phyloP scores from a whole-genome alignment of 2,329 filamentous ascomycete species.

The Colletotrichum abscissum region DNA sequence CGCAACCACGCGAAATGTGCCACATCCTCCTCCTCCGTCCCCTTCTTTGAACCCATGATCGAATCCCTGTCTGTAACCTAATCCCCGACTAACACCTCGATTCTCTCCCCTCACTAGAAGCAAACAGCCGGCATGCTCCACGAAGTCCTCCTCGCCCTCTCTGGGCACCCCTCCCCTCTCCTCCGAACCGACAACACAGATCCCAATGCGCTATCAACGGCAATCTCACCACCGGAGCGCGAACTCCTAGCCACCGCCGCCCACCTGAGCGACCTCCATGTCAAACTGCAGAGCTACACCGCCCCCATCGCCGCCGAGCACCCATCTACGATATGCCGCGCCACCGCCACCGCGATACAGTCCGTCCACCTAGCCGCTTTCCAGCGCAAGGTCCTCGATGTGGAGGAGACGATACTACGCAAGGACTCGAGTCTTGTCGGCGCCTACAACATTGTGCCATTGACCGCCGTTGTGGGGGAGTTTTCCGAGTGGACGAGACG shows the following conservation, averaged over 20 bases:
- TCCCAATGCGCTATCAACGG: slow-evolving; percentile 53
- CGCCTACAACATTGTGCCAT: slow-evolving; percentile 91
- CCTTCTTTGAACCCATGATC: slow-evolving; percentile 4
- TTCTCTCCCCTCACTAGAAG: background rate
- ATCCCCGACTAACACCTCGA: slow-evolving; percentile 7
- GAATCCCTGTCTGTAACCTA: background rate
- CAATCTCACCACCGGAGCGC: slow-evolving; percentile 81
- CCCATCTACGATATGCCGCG: slow-evolving; percentile 85
- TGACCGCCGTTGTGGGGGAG: slow-evolving; percentile 85
- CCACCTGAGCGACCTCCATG: slow-evolving; percentile 82
- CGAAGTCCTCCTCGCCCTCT: slow-evolving; percentile 96
- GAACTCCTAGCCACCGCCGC: slow-evolving; percentile 83
- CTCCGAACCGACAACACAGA: slow-evolving; percentile 68
- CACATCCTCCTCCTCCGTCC: slow-evolving; percentile 16
- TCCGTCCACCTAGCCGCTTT: slow-evolving; percentile 83
- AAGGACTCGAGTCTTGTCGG: slow-evolving; percentile 85
- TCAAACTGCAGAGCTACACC: slow-evolving; percentile 75
- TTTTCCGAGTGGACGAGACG: slow-evolving; percentile 89
- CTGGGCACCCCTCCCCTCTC: slow-evolving; percentile 91
- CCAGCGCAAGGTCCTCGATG: slow-evolving; percentile 84
- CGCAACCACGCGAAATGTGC: slow-evolving; percentile 25
- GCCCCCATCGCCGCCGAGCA: slow-evolving; percentile 76
- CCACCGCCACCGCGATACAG: slow-evolving; percentile 82
- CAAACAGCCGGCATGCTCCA: slow-evolving; percentile 79
- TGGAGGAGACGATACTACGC: slow-evolving; percentile 81